Evolutionary conservation across 495 filamentous ascomycete species (phyloP).

Genomic region (Penicillium salamii): DNA sequence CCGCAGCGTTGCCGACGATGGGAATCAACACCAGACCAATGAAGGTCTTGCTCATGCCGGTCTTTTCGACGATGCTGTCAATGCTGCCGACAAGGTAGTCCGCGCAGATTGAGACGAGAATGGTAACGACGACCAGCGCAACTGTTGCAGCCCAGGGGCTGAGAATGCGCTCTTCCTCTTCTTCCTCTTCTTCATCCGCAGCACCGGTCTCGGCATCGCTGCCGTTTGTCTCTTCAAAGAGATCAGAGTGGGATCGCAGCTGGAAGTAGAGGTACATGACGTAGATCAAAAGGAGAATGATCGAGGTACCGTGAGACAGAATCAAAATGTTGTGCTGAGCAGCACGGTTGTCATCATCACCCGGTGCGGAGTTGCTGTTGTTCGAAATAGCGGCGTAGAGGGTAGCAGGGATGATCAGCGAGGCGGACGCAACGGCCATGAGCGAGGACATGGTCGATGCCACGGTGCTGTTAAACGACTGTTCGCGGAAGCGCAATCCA

Average conservation of each 20-base stretch:
- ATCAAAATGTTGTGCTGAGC: slow-evolving; percentile 61
- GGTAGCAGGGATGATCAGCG: slow-evolving; percentile 87
- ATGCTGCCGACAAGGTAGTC: slow-evolving; percentile 94
- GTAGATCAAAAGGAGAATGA: slow-evolving; percentile 87
- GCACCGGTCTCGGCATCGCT: slow-evolving; percentile 32
- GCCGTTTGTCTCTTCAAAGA: slow-evolving; percentile 70
- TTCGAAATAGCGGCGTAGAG: slow-evolving; percentile 58
- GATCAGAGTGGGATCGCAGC: slow-evolving; percentile 70
- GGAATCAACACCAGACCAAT: slow-evolving; percentile 94
- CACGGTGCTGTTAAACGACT: slow-evolving; percentile 79
- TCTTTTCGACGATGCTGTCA: slow-evolving; percentile 77
- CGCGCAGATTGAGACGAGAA: slow-evolving; percentile 86
- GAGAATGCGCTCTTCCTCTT: slow-evolving; percentile 59
- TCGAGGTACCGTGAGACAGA: slow-evolving; percentile 84
- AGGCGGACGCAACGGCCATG: slow-evolving; percentile 88
- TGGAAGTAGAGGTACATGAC: slow-evolving; percentile 90
- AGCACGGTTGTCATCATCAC: slow-evolving; percentile 1
- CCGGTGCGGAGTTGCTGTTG: neutral
- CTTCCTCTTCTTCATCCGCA: slow-evolving; percentile 38
- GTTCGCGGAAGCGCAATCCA: slow-evolving; percentile 65
- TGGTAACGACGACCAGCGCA: slow-evolving; percentile 71
- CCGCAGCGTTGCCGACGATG: slow-evolving; percentile 96
- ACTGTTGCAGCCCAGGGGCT: slow-evolving; percentile 68
- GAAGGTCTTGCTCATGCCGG: slow-evolving; percentile 90
- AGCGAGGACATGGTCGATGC: slow-evolving; percentile 95